Evolutionary conservation across 2,329 filamentous ascomycete species (phyloP), one percentile per base, ranked within the genome.

Genomic region (Colletotrichum neosansevieriae): DNA sequence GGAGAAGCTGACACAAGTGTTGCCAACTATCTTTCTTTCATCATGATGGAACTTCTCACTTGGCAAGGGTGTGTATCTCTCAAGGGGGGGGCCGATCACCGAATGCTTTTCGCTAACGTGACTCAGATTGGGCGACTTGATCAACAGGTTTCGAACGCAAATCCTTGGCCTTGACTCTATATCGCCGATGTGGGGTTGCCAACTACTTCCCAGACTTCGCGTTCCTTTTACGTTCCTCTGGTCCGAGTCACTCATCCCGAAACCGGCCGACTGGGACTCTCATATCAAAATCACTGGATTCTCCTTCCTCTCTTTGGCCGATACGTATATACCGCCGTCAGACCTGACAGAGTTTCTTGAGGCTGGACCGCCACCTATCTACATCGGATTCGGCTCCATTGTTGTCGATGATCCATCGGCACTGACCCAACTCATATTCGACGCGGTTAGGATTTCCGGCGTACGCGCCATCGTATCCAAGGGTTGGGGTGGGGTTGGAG

Each of bases 161-260:
- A 86, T 81, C 32, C 81, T 94, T 0, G 84, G 85, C 6, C 79
- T 93, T 0, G 91, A 92, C 64, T 84, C 88, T 0, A 83, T 93
- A 63, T 90, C 87, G 71, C 83, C 88, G 11, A 84, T 92, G 70
- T 91, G 87, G 81, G 91, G 89, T 11, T 89, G 89, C 11, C 88
- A 88, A 12, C 86, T 92, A 76, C 78, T 91, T 2, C 83, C 86
- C 17, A 84, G 88, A 19, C 78, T 93, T 21, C 83, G 82, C 19
- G 83, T 93, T 6, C 91, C 91, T 0, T 89, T 87, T 72, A 92
- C 90, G 0, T 93, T 93, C 72, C 89, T 90, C 72, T 93, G 91
- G 91, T 91, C 89, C 0, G 85, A 89, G 3, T 83, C 88, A 2
- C 76, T 91, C 19, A 88, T 91, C n/a, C 86, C 88, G 0, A 91